Conservation (phyloP, 345 rosid genomes). For the Dipteronia sinensis region DNA sequence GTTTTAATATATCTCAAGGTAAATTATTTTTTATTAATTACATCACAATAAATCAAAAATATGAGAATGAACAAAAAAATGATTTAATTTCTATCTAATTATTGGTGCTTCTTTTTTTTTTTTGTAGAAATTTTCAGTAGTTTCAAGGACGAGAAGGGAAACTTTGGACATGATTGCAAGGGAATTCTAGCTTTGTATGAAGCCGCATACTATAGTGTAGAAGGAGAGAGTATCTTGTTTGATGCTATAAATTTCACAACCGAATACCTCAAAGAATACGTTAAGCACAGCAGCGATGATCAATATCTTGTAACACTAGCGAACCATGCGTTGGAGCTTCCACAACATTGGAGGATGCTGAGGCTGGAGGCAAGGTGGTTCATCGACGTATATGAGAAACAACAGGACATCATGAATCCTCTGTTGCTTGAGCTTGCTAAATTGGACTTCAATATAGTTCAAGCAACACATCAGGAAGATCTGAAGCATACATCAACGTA, state of each 20-base stretch:
- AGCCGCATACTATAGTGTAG: conserved; percentile 15
- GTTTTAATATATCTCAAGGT: conserved; percentile 29
- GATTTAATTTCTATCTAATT: background rate
- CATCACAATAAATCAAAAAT: too few relatives aligned
- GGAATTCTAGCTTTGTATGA: conserved; percentile 24
- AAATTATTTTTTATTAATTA: background rate
- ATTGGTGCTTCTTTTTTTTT: conserved; percentile 8
- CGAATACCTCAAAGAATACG: background rate
- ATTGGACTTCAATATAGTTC: conserved; percentile 47
- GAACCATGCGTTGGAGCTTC: conserved; percentile 35
- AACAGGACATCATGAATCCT: conserved; percentile 12
- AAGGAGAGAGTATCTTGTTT: conserved; percentile 27
- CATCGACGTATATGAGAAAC: conserved; percentile 30
- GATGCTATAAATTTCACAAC: conserved; percentile 22
- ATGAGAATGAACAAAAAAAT: too few relatives aligned
- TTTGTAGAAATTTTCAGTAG: conserved; percentile 15
- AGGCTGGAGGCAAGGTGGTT: conserved; percentile 58
- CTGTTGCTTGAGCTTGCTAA: conserved; percentile 42
- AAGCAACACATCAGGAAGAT: conserved; percentile 43
- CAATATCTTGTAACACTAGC: conserved; percentile 21
- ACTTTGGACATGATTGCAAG: conserved; percentile 15
- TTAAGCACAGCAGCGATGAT: background rate
- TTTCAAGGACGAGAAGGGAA: conserved; percentile 22
- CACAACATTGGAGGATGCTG: conserved; percentile 43
- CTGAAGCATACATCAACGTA: conserved; percentile 36